These are phyloP conservation scores for Lepiota venenata DNA, from an alignment of 768 basidiomycete species.

Conservation along the genomic window DNA sequence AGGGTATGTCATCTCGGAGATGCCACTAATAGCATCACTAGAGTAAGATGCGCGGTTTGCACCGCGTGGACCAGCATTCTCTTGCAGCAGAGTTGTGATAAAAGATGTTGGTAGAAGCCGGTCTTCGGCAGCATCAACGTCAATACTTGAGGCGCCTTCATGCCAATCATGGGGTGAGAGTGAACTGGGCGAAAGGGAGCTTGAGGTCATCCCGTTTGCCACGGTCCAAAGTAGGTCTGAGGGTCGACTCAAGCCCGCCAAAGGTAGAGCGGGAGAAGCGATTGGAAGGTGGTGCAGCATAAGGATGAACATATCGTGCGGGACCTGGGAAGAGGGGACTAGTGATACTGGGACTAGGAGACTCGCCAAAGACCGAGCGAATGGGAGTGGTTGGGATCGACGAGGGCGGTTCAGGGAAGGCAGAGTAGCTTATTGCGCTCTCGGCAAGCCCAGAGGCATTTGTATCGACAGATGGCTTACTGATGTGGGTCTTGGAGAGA, in stretches of 20 bases:
- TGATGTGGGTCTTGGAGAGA: constrained; percentile 21
- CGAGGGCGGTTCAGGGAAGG: constrained; percentile 52
- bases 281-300: background rate
- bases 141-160: constrained; percentile 57
- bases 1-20: constrained; percentile 56
- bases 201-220: background rate
- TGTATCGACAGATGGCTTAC: constrained; percentile 42
- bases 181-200: constrained; percentile 12
- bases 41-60: constrained; percentile 27
- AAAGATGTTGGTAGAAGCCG: constrained; percentile 57
- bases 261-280: constrained; percentile 5
- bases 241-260: background rate
- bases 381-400: constrained; percentile 42
- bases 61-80: constrained; percentile 30
- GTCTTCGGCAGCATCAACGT: constrained; percentile 54
- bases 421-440: constrained; percentile 51
- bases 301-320: background rate
- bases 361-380: constrained; percentile 24
- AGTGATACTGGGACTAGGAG: constrained; percentile 21
- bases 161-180: constrained; percentile 54
- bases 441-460: constrained; percentile 55
- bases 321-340: constrained; percentile 20
- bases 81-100: constrained; percentile 53
- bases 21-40: constrained; percentile 44
- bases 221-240: background rate